A percentile compares a stretch with the other conserved stretches of the same genome.
These are phyloP conservation scores for Sanguinoderma infundibulare DNA, from an alignment of 1,284 basidiomycete species.

Conservation along the genomic window DNA sequence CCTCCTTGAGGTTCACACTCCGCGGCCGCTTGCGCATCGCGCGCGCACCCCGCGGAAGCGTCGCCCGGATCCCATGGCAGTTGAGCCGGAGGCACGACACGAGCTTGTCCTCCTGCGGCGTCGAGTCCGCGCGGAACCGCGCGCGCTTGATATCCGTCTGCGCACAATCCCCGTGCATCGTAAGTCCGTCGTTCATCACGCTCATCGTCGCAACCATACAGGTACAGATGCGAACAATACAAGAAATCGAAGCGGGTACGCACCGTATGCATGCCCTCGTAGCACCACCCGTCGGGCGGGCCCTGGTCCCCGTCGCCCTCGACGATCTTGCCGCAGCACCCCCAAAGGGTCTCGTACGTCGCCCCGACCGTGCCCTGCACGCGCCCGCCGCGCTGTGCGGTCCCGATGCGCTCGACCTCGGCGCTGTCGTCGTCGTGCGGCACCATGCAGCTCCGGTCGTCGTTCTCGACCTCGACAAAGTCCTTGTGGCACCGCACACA, in stretches of 20 bases:
- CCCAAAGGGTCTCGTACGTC: constrained; percentile 61
- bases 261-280: constrained; percentile 79
- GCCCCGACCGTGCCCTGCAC: constrained; percentile 32
- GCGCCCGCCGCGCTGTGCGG: constrained; percentile 28
- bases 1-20: constrained; percentile 32
- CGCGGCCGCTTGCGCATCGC: constrained; percentile 34
- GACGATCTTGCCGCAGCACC: constrained; percentile 70
- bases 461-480: constrained; percentile 42
- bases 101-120: constrained; percentile 68
- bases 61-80: constrained; percentile 51
- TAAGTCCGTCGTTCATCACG: background rate
- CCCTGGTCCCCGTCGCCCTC: constrained; percentile 79
- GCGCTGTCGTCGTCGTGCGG: constrained; percentile 59
- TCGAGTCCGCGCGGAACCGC: constrained; percentile 76
- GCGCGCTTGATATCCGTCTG: constrained; percentile 76
- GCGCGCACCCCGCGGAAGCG: constrained; percentile 32
- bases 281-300: constrained; percentile 84
- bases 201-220: background rate
- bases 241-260: constrained; percentile 33
- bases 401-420: constrained; percentile 49
- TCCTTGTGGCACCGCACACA: constrained; percentile 74
- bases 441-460: constrained; percentile 47
- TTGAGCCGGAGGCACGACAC: constrained; percentile 56
- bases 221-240: too few species aligned
- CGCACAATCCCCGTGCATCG: background rate